Percentiles rank a stretch among this genome's conserved stretches.
Evolutionary conservation across 2,329 filamentous ascomycete genomes (phyloP).

Genomic region (Zalaria obscura): DNA sequence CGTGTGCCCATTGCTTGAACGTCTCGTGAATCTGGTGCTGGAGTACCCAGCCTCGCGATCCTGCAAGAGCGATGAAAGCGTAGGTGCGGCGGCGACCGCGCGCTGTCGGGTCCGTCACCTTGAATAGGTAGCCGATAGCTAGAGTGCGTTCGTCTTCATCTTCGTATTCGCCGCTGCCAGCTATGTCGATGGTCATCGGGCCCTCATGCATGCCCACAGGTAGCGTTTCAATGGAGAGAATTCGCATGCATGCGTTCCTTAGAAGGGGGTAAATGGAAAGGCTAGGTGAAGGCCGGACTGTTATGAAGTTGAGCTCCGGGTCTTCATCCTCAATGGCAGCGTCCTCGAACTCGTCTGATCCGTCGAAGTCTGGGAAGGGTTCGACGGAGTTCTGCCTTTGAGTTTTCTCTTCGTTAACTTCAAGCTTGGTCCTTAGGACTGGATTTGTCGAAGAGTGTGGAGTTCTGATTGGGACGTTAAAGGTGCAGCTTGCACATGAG

Average conservation of each 20-base stretch:
- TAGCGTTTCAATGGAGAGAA: conserved; percentile 3
- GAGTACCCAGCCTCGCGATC: background rate
- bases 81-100: conserved; percentile 3
- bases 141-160: conserved; percentile 1
- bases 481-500: conserved; percentile 5
- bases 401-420: background rate
- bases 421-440: background rate
- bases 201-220: conserved; percentile 1
- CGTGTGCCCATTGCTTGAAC: background rate
- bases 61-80: conserved; percentile 3
- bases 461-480: conserved; percentile 4
- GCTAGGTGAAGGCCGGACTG: background rate
- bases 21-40: background rate
- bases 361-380: too few species aligned
- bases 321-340: too few species aligned
- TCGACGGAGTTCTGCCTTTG: too few species aligned
- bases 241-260: conserved; percentile 2
- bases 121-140: conserved; percentile 3
- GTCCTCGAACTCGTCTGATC: too few species aligned
- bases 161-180: background rate
- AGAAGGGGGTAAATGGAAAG: background rate
- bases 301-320: background rate
- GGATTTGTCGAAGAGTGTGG: background rate
- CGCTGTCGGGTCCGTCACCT: conserved; percentile 4
- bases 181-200: conserved; percentile 1